These are phyloP conservation scores for Fusarium compactum DNA, from an alignment of 2,329 filamentous ascomycete species.

Conservation along the genomic window DNA sequence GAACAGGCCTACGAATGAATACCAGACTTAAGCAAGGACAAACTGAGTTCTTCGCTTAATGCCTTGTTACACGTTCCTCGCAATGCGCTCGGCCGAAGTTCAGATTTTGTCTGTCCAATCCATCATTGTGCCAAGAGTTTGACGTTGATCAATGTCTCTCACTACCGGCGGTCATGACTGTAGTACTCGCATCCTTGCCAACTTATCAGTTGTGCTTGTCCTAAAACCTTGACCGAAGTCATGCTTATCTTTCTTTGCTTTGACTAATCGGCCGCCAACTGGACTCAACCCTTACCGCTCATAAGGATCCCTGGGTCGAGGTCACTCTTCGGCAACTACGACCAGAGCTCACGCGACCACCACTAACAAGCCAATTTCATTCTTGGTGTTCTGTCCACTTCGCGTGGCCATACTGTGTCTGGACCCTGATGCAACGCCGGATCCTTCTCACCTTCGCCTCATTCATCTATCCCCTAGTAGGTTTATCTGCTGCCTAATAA, in stretches of 20 bases:
- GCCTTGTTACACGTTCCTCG: neutral
- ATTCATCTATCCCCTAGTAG: conserved; percentile 41
- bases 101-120: neutral
- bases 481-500: conserved; percentile 19
- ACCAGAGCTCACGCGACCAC: conserved; percentile 36
- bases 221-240: conserved; percentile 37
- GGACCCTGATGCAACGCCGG: conserved; percentile 25
- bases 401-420: conserved; percentile 25
- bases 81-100: neutral
- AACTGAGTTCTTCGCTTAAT: neutral
- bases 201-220: conserved; percentile 15
- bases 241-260: conserved; percentile 35
- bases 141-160: conserved; percentile 20
- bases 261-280: conserved; percentile 21
- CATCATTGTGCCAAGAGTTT: conserved; percentile 11
- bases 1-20: conserved; percentile 1
- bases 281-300: conserved; percentile 26
- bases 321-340: conserved; percentile 14
- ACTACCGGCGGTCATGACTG: conserved; percentile 8
- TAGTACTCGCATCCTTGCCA: conserved; percentile 16
- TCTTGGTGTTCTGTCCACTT: conserved; percentile 18
- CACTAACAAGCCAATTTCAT: conserved; percentile 20
- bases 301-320: conserved; percentile 14
- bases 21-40: neutral
- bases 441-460: conserved; percentile 1